phyloP scores from a whole-genome alignment of 2,329 filamentous ascomycete genomes.

The Lachnellula cervina region DNA sequence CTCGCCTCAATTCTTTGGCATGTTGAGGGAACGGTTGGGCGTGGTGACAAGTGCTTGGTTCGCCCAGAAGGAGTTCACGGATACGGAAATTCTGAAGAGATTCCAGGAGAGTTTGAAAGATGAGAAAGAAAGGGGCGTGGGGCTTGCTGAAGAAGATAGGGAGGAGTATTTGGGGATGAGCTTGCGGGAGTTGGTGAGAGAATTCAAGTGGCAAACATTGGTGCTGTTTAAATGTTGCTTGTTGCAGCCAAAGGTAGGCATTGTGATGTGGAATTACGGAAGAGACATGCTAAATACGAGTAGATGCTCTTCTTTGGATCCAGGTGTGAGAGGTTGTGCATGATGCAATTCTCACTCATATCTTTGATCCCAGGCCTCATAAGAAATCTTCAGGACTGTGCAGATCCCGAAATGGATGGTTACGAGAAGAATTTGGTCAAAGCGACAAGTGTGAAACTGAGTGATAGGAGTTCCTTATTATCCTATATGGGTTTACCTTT shows the following conservation, averaged over 20 bases:
- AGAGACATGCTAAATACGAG: constrained; percentile 2
- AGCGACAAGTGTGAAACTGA: constrained; percentile 83
- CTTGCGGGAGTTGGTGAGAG: constrained; percentile 83
- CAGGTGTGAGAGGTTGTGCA: constrained; percentile 91
- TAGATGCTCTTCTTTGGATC: constrained; percentile 98
- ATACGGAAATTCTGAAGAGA: constrained; percentile 80
- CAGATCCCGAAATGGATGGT: constrained; percentile 83
- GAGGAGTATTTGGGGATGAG: constrained; percentile 89
- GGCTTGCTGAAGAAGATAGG: constrained; percentile 60
- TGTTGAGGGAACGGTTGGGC: constrained; percentile 81
- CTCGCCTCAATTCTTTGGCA: constrained; percentile 82
- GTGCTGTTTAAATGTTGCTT: constrained; percentile 91
- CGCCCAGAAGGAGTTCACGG: constrained; percentile 85
- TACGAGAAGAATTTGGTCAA: constrained; percentile 71
- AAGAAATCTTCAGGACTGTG: constrained; percentile 87
- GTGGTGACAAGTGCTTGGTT: constrained; percentile 97
- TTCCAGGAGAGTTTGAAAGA: constrained; percentile 85
- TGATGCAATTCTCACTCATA: constrained; percentile 96
- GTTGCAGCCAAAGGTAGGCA: constrained; percentile 80
- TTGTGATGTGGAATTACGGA: not conserved
- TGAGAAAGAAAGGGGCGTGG: constrained; percentile 59
- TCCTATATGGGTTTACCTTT: constrained; percentile 92
- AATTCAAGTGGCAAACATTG: constrained; percentile 91
- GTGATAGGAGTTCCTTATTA: constrained; percentile 83
- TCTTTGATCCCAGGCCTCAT: constrained; percentile 92